Base-by-base conservation (phyloP, 495 filamentous ascomycete species). In the Penicillium tannophilum region DNA sequence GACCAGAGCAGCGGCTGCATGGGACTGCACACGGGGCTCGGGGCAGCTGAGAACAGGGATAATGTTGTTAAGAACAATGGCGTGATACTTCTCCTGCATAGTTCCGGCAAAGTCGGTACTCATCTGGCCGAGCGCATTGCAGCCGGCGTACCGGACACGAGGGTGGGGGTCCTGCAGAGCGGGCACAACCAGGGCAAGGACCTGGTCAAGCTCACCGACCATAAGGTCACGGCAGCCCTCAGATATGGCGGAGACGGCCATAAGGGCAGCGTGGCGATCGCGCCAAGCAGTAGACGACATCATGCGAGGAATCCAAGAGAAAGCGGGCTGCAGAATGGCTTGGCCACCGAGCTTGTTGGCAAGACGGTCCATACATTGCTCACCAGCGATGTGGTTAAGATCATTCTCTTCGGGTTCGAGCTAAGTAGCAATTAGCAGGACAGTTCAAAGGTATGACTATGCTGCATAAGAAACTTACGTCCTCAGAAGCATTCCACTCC, bases 51-150 rank as follows among this genome's bases (percentile, higher is more conserved):
- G 83, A 1, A 98, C 95, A 5, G 93, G 93, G 55, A 98, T 92
- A 47, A 99, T 96, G 61, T 90, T 90, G 54, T 85, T 88, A 47
- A 99, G 79, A 2, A 97, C 91, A 41, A 86, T 78, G 46, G 87
- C 82, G 66, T 95, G 93, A 73, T 93, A 96, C 65, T 97, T 93
- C 64, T 93, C 88, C 72, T 99, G 95, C 95, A 99, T 98, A 12
- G 90, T 96, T 2, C 92, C 93, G 31, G 95, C 94, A 71, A 99
- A 99, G 72, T 99, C 95, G 10, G 95, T 99, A 74, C 95, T 98
- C 95, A 99, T 99, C 72, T 99, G 95, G 14, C 95, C 95, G 24
- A 99, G 79, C n/a, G 95, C 95, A 70, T 99, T 98, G 78, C 95
- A 99, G 36, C 93, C 95, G 31, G 95, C 95, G 86, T 95, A 99